Evolutionary conservation across 1,284 basidiomycete species (phyloP).

Genomic region (Puccinia horiana): DNA sequence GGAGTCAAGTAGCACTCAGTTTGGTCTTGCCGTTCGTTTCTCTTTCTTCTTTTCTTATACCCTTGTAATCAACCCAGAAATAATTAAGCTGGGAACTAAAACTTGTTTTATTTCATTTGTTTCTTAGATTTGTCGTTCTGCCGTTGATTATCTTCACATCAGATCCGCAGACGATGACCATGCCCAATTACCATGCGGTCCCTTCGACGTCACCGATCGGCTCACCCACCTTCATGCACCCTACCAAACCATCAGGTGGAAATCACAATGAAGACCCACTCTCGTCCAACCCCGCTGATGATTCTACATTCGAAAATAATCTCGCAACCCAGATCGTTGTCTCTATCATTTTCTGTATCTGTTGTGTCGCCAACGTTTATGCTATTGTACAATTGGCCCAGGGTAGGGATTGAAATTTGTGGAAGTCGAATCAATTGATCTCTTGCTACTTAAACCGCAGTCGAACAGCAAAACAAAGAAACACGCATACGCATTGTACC

Average conservation of each 20-base stretch:
- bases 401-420: not conserved
- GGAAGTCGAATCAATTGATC: too few relatives aligned
- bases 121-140: slow-evolving; percentile 32
- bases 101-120: not conserved
- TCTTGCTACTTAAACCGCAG: too few relatives aligned
- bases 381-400: slow-evolving; percentile 40
- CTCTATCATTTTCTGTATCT: not conserved
- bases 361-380: slow-evolving; percentile 40
- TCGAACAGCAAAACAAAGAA: too few relatives aligned
- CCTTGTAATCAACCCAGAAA: not conserved
- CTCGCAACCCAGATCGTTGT: not conserved
- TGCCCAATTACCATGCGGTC: not conserved
- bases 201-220: not conserved
- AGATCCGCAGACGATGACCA: slow-evolving; percentile 7
- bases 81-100: not conserved
- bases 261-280: not conserved
- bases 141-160: slow-evolving; percentile 44
- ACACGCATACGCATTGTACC: too few relatives aligned
- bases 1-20: slow-evolving; percentile 81
- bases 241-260: not conserved
- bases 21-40: slow-evolving; percentile 73
- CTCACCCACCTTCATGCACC: not conserved
- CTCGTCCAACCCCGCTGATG: not conserved
- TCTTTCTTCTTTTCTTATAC: not conserved
- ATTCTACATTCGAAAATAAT: slow-evolving; percentile 19